Conservation (phyloP, 257 asterid genomes). For the Scutellaria galericulata region DNA sequence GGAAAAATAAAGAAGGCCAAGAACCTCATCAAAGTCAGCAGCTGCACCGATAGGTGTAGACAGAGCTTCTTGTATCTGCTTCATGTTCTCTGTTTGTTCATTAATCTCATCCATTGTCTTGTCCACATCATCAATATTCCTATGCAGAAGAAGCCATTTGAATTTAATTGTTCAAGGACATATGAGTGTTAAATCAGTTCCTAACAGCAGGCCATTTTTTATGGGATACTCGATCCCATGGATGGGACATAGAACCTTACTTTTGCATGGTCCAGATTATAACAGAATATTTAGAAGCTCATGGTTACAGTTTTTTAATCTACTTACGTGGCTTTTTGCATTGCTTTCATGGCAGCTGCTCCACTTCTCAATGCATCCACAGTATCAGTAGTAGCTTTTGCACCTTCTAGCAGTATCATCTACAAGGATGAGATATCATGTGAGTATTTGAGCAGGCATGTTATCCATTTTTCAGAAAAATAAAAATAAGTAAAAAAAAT, state of each 20-base stretch:
- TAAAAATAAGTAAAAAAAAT: neutral
- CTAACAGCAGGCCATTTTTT: neutral
- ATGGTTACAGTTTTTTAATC: neutral
- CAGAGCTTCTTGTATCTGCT: slow-evolving; percentile 82
- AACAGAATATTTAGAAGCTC: neutral
- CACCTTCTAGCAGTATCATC: slow-evolving; percentile 83
- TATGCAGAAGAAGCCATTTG: slow-evolving; percentile 33
- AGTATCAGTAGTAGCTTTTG: slow-evolving; percentile 77
- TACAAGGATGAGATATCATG: slow-evolving; percentile 23
- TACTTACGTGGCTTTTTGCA: slow-evolving; percentile 76
- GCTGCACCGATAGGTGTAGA: slow-evolving; percentile 73
- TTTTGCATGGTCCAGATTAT: neutral
- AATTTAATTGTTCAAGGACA: neutral
- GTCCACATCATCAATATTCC: slow-evolving; percentile 89
- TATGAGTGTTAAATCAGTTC: neutral
- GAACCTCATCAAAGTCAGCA: slow-evolving; percentile 74
- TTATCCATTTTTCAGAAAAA: neutral
- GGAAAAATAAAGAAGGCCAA: slow-evolving; percentile 13
- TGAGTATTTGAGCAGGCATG: slow-evolving; percentile 21
- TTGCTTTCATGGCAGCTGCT: slow-evolving; percentile 76
- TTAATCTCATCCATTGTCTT: slow-evolving; percentile 95
- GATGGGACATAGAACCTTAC: neutral
- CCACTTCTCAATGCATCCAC: slow-evolving; percentile 75
- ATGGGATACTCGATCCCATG: neutral
- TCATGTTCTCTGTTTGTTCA: slow-evolving; percentile 90